A percentile compares a stretch with the other conserved stretches of the same genome.
Conservation (phyloP, 176 grass and related monocot genomes). For the Metroxylon sagu region DNA sequence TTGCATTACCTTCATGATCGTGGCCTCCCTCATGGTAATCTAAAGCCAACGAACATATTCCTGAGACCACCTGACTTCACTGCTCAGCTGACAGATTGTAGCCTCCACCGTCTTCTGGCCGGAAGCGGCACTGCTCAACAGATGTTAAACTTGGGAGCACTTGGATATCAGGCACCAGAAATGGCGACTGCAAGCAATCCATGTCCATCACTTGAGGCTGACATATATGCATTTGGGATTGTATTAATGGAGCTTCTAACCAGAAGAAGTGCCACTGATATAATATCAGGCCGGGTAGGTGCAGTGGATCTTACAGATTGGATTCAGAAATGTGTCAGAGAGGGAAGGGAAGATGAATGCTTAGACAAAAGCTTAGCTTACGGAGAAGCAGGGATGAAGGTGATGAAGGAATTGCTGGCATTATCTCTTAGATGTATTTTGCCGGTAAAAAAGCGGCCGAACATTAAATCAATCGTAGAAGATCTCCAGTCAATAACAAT, state of each 20-base stretch:
- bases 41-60: constrained; percentile 93
- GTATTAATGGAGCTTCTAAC: constrained; percentile 86
- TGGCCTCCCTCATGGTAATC: constrained; percentile 71
- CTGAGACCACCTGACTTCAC: constrained; percentile 76
- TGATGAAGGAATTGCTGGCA: constrained; percentile 80
- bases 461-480: constrained; percentile 76
- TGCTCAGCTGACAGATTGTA: constrained; percentile 70
- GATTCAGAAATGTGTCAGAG: constrained; percentile 90
- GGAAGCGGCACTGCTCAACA: constrained; percentile 58
- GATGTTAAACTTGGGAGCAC: constrained; percentile 75
- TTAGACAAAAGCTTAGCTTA: constrained; percentile 77
- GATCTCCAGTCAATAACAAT: constrained; percentile 73
- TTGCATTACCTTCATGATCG: constrained; percentile 76
- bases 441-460: constrained; percentile 91
- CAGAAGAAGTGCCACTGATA: constrained; percentile 77
- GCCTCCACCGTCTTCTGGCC: constrained; percentile 77
- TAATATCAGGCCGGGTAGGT: constrained; percentile 78
- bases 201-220: constrained; percentile 48
- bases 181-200: constrained; percentile 50
- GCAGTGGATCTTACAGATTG: constrained; percentile 96
- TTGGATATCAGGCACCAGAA: constrained; percentile 78
- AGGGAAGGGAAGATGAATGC: constrained; percentile 83
- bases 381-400: constrained; percentile 63
- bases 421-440: constrained; percentile 86
- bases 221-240: constrained; percentile 82